Evolutionary conservation across 208 protist genomes (phyloP).

Genomic region (Naegleria gruberi): DNA sequence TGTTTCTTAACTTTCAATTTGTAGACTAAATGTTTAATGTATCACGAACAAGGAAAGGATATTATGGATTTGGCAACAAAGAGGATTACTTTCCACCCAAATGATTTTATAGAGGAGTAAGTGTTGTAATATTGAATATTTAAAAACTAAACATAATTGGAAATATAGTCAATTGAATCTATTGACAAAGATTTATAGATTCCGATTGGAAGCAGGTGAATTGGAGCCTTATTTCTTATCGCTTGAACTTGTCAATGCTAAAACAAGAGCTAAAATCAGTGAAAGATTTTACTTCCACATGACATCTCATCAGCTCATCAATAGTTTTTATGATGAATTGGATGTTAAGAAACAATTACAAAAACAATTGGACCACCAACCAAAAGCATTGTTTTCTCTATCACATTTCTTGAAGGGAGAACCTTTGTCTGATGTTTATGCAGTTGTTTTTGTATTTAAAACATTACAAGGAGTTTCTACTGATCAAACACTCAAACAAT

Average conservation of each 20-base stretch:
- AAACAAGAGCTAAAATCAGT: not conserved
- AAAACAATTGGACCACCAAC: not conserved
- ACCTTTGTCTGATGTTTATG: not conserved
- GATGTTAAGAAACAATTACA: not conserved
- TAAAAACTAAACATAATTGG: not conserved
- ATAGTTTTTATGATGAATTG: slow-evolving; percentile 13
- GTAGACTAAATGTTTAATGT: not conserved
- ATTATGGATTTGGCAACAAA: not conserved
- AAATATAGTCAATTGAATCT: not conserved
- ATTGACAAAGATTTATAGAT: not conserved
- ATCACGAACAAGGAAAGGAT: not conserved
- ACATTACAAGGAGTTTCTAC: not conserved
- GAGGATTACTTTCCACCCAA: not conserved
- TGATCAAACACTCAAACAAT: not conserved
- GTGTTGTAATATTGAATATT: not conserved
- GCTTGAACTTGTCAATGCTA: not conserved
- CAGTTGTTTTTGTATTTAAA: not conserved
- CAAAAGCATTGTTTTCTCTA: not conserved
- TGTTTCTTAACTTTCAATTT: too few relatives aligned
- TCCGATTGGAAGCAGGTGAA: not conserved
- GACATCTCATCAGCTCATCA: not conserved
- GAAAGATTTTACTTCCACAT: not conserved
- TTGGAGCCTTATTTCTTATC: not conserved
- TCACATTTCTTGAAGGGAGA: not conserved
- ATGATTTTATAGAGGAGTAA: not conserved